A percentile compares a stretch with the other conserved stretches of the same genome.
Conservation (phyloP, 139 green algal species). For the Marvania coccoides region DNA sequence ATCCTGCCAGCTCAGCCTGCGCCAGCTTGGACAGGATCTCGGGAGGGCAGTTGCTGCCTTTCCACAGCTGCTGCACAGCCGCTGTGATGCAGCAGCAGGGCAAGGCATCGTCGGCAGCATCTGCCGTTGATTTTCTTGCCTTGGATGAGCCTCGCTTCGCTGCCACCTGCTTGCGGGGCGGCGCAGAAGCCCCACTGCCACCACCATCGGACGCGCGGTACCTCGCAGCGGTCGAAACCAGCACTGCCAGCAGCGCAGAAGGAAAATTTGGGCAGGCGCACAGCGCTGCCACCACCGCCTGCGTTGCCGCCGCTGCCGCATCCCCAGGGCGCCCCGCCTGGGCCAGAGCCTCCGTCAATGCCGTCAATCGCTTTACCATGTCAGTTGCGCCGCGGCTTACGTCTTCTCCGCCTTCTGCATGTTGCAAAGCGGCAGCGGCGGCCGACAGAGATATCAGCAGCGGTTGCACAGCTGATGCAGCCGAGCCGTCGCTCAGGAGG, state of each 20-base stretch:
- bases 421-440: neutral
- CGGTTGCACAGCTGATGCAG: neutral
- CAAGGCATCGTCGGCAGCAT: too few relatives aligned
- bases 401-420: neutral
- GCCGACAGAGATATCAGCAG: neutral
- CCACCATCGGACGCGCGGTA: too few relatives aligned
- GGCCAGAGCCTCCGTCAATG: neutral
- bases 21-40: neutral
- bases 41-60: neutral
- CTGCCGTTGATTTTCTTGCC: too few relatives aligned
- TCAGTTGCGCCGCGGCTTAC: neutral
- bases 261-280: neutral
- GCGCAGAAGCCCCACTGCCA: too few relatives aligned
- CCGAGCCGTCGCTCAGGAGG: neutral
- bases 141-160: too few relatives aligned
- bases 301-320: neutral
- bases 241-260: too few relatives aligned
- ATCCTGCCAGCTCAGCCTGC: too few relatives aligned
- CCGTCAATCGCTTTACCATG: neutral
- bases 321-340: neutral
- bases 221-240: too few relatives aligned
- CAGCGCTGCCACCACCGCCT: neutral
- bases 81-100: too few relatives aligned
- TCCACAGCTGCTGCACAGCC: neutral
- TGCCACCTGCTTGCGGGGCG: too few relatives aligned